Evolutionary conservation across 306 rosid species (phyloP).

Genomic region (Medicago lupulina): DNA sequence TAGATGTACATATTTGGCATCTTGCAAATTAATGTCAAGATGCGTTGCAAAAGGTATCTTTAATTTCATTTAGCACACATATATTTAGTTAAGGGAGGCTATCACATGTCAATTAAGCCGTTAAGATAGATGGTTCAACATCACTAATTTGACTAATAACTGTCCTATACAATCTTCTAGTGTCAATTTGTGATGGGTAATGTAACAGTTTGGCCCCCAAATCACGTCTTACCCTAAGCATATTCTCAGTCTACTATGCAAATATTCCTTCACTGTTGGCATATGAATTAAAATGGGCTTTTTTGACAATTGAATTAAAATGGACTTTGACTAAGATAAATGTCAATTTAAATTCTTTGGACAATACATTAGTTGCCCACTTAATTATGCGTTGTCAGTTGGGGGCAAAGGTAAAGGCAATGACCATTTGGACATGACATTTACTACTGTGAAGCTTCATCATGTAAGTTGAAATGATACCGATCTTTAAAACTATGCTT

Average conservation of each 20-base stretch:
- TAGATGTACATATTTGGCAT: too few species aligned
- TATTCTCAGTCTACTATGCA: constrained; percentile 39
- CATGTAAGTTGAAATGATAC: constrained; percentile 5
- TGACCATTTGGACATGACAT: neutral
- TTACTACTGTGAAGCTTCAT: constrained; percentile 8
- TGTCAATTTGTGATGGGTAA: constrained; percentile 13
- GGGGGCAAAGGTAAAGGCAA: neutral
- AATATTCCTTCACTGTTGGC: constrained; percentile 34
- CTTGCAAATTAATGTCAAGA: too few species aligned
- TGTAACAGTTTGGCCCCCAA: constrained; percentile 35
- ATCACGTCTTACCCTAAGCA: constrained; percentile 40
- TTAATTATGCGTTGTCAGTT: neutral
- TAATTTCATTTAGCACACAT: neutral
- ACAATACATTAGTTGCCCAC: constrained; percentile 6
- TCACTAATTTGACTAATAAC: constrained; percentile 21
- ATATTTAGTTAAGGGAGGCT: neutral
- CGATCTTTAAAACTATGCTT: neutral
- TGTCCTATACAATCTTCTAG: neutral
- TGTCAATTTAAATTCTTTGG: neutral
- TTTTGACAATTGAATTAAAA: too few species aligned
- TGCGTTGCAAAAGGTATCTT: too few species aligned
- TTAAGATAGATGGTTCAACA: constrained; percentile 1
- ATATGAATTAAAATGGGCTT: neutral
- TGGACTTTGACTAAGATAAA: constrained; percentile 19
- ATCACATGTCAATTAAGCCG: too few species aligned